These are phyloP conservation scores for Aspergillus sp. DNA, from an alignment of 2,329 filamentous ascomycete genomes.

Conservation along the genomic window DNA sequence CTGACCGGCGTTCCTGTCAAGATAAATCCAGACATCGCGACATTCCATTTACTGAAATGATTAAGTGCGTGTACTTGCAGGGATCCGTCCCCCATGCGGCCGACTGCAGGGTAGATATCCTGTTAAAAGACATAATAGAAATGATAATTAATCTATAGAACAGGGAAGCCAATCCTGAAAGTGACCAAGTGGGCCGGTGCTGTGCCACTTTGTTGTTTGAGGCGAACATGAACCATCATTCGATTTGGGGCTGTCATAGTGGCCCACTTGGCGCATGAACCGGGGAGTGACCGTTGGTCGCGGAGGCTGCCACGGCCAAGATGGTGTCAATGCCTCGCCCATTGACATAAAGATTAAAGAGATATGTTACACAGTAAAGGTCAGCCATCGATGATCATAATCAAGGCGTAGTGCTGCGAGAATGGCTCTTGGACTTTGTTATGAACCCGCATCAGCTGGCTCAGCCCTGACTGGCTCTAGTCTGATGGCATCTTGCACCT, in stretches of 20 bases:
- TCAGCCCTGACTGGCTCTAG: too few relatives aligned
- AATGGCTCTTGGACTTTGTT: background rate
- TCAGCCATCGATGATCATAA: background rate
- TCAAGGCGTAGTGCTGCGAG: background rate
- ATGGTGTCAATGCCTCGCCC: background rate
- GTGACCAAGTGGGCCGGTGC: background rate
- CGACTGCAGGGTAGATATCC: background rate
- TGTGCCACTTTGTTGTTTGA: background rate
- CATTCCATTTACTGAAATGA: background rate
- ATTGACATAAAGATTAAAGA: background rate
- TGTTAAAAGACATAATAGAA: background rate
- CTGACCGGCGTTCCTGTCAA: background rate
- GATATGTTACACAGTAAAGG: background rate
- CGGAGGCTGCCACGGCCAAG: background rate
- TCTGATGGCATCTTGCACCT: background rate
- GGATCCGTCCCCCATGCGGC: background rate
- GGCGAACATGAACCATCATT: background rate
- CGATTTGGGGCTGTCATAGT: background rate
- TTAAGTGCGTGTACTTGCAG: background rate
- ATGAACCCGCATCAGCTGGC: too few relatives aligned
- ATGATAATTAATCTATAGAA: background rate
- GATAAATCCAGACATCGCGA: background rate
- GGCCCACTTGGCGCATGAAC: slow-evolving; percentile 1
- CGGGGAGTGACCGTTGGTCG: background rate
- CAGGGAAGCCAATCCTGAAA: background rate